A percentile compares a stretch with the other conserved stretches of the same genome.
phyloP scores from a whole-genome alignment of 768 basidiomycete species.

The Brasilioporus rufonigricans region DNA sequence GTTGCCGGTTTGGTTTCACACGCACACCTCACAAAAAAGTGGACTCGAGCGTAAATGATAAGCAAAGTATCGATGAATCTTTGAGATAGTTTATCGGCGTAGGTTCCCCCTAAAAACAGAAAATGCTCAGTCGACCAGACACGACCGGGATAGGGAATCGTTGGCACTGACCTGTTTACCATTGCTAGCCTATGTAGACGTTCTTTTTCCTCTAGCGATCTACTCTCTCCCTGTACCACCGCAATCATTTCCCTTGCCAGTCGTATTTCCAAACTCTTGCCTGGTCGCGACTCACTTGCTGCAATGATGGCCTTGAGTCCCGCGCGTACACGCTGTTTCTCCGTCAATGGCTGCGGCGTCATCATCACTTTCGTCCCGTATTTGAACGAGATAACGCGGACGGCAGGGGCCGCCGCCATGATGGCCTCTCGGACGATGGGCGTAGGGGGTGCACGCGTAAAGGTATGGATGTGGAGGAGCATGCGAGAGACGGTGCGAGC shows the following conservation, averaged over 20 bases:
- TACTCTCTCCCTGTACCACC: slow-evolving; percentile 61
- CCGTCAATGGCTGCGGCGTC: slow-evolving; percentile 70
- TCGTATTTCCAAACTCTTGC: slow-evolving; percentile 61
- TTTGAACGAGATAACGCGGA: slow-evolving; percentile 57
- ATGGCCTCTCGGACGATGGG: slow-evolving; percentile 79
- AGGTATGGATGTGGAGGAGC: slow-evolving; percentile 67
- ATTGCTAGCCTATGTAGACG: slow-evolving; percentile 67
- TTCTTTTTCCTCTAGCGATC: slow-evolving; percentile 59
- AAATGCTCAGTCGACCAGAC: too few species aligned
- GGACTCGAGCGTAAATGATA: neutral
- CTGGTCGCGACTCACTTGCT: slow-evolving; percentile 54
- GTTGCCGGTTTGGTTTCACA: too few species aligned
- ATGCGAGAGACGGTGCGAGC: slow-evolving; percentile 54
- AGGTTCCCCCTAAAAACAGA: slow-evolving; percentile 22
- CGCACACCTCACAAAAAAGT: too few species aligned
- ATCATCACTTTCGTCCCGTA: slow-evolving; percentile 62
- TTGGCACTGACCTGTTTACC: slow-evolving; percentile 77
- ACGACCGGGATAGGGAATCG: too few species aligned
- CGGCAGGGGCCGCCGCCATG: slow-evolving; percentile 63
- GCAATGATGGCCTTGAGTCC: slow-evolving; percentile 73
- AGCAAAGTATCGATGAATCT: too few species aligned
- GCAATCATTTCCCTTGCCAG: slow-evolving; percentile 77
- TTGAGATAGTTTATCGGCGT: slow-evolving; percentile 8
- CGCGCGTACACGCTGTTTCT: slow-evolving; percentile 71
- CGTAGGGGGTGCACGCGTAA: slow-evolving; percentile 75